Evolutionary conservation across 306 rosid genomes (phyloP).

Genomic region (Cicer yamashitae): DNA sequence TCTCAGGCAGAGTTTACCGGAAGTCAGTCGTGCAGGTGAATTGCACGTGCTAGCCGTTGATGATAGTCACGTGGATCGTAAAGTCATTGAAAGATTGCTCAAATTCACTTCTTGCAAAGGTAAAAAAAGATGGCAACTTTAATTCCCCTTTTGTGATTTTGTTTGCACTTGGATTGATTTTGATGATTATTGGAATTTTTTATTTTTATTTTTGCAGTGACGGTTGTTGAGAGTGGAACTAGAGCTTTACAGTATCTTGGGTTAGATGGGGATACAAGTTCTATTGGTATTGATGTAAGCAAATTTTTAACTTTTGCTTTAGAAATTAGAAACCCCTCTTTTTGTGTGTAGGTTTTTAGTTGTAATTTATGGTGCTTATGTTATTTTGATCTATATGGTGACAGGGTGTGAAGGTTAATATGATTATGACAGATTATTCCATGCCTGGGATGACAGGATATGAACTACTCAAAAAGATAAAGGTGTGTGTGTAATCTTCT

Average conservation of each 20-base stretch:
- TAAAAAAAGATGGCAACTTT: constrained; percentile 3
- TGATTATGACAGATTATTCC: constrained; percentile 94
- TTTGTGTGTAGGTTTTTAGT: not conserved
- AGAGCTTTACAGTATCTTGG: constrained; percentile 91
- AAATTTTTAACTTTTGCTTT: not conserved
- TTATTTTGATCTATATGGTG: constrained; percentile 47
- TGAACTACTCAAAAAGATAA: constrained; percentile 87
- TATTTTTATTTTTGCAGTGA: constrained; percentile 57
- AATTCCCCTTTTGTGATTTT: not conserved
- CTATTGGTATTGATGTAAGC: constrained; percentile 80
- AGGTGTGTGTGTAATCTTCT: constrained; percentile 52
- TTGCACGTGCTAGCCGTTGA: constrained; percentile 95
- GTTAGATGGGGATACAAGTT: constrained; percentile 75
- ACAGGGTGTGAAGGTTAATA: constrained; percentile 84
- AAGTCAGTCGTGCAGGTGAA: constrained; percentile 47
- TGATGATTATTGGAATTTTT: constrained; percentile 41
- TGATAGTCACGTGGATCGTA: constrained; percentile 86
- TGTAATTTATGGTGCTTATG: constrained; percentile 37
- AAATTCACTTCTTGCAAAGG: constrained; percentile 90
- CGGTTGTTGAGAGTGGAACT: constrained; percentile 92
- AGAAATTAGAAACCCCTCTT: not conserved
- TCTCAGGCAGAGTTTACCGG: constrained; percentile 53
- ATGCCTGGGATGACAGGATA: constrained; percentile 99
- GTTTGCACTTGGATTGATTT: constrained; percentile 28
- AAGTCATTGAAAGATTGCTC: constrained; percentile 83